phyloP scores from a whole-genome alignment of 495 filamentous ascomycete genomes.

The Penicillium lagena region DNA sequence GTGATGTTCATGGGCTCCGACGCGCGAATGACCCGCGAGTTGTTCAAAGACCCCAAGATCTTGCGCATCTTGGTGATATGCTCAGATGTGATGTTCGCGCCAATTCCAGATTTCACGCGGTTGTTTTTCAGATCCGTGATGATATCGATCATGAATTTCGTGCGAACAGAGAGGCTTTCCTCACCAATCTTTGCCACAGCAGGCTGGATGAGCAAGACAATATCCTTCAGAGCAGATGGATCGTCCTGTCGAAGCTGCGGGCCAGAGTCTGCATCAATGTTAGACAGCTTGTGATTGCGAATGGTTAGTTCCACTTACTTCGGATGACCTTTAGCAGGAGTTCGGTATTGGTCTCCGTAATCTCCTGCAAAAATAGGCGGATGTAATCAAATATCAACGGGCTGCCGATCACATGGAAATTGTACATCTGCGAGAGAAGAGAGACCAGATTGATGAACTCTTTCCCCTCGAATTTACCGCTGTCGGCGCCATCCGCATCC shows the following conservation, averaged over 20 bases:
- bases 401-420: constrained; percentile 78
- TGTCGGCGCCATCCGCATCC: constrained; percentile 31
- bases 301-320: constrained; percentile 32
- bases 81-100: constrained; percentile 60
- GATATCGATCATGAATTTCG: constrained; percentile 96
- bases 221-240: constrained; percentile 83
- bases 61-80: constrained; percentile 83
- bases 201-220: constrained; percentile 72
- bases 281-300: neutral
- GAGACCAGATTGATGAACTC: constrained; percentile 73
- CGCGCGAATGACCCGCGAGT: constrained; percentile 55
- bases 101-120: constrained; percentile 65
- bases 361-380: constrained; percentile 61
- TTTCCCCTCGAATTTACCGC: constrained; percentile 50
- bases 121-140: constrained; percentile 95
- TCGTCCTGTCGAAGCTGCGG: constrained; percentile 85
- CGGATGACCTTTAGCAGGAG: constrained; percentile 79
- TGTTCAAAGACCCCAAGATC: constrained; percentile 66
- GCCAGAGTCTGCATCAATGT: constrained; percentile 48
- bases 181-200: constrained; percentile 60
- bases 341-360: constrained; percentile 89
- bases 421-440: constrained; percentile 82
- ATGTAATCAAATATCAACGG: constrained; percentile 87
- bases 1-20: constrained; percentile 78
- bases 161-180: constrained; percentile 72